Conservation (phyloP, 1,284 basidiomycete genomes). For the Ceratobasidium theobromae region DNA sequence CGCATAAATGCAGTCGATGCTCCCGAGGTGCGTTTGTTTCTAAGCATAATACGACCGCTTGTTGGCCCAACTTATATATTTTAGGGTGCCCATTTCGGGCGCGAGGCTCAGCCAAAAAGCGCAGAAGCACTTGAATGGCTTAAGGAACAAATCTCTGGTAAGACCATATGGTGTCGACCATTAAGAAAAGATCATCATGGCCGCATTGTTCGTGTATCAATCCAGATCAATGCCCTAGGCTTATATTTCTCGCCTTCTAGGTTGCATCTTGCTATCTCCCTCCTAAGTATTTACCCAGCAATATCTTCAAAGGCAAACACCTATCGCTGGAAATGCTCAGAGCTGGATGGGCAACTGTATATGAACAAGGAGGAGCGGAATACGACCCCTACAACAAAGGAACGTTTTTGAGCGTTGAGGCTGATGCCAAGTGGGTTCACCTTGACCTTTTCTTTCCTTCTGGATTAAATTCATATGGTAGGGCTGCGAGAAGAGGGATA, state of each 20-base stretch:
- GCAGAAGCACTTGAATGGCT: slow-evolving; percentile 75
- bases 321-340: slow-evolving; percentile 77
- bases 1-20: slow-evolving; percentile 88
- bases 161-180: slow-evolving; percentile 66
- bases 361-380: slow-evolving; percentile 73
- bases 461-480: slow-evolving; percentile 39
- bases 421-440: slow-evolving; percentile 75
- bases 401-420: slow-evolving; percentile 57
- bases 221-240: too few species aligned
- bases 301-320: slow-evolving; percentile 53
- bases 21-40: slow-evolving; percentile 74
- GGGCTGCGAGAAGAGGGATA: slow-evolving; percentile 63
- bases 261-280: slow-evolving; percentile 63
- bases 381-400: slow-evolving; percentile 45
- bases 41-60: not conserved
- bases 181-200: slow-evolving; percentile 78
- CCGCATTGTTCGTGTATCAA: slow-evolving; percentile 62
- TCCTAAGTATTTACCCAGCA: slow-evolving; percentile 52
- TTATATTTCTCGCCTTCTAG: too few species aligned
- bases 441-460: slow-evolving; percentile 50
- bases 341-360: slow-evolving; percentile 72
- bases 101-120: slow-evolving; percentile 68
- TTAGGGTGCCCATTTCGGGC: slow-evolving; percentile 77
- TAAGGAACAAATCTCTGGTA: slow-evolving; percentile 56
- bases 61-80: not conserved